Evolutionary conservation across 1,139 yeast species (phyloP), one percentile per base, ranked within the genome.

Genomic region (Suhomyces chickasaworum): DNA sequence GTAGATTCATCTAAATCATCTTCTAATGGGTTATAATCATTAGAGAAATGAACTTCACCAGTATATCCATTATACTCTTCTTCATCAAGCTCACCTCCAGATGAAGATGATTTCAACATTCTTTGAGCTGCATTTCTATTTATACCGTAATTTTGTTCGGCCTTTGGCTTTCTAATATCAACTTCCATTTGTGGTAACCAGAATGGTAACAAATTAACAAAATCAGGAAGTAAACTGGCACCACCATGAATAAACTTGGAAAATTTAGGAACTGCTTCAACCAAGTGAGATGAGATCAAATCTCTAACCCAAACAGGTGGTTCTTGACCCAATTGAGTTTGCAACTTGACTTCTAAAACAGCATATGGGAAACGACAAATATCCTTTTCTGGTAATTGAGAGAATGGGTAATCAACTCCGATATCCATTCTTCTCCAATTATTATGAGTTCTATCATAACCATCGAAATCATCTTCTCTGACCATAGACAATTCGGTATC

Each of bases 391-490:
- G 91, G 82, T 46, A 93, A 75, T 67, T 93, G 97, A 46, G 75
- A 72, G 66, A 93, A 93, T 37, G 99, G 99, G 81, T 84, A 93
- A 68, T 93, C 97, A 33, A 93, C 95, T 38, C 99, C 99, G 64
- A 93, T 93, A 67, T 93, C 99, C 84, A 85, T 90, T 70, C 99
- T 84, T 71, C 99, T 85, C 99, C 99, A 93, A 69, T 93, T 93
- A 36, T 85, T 86, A 56, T 88, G 78, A 3, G 98, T 89, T 66
- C 99, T 83, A 64, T 90, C 95, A 51, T 75, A 68, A 30, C 97
- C 97, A 66, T 93, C 99, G 63, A 93, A 93, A 65, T 93, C 85
- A 66, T 93, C 99, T 69, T 93, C 99, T 66, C 99, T 85, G 37
- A 91, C 90, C 97, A 93, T 89, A 22, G 95, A 77, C 56, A 93